Percentiles rank a stretch among this genome's conserved stretches.
Conservation (phyloP, 768 basidiomycete genomes). For the Lentinula edodes region DNA sequence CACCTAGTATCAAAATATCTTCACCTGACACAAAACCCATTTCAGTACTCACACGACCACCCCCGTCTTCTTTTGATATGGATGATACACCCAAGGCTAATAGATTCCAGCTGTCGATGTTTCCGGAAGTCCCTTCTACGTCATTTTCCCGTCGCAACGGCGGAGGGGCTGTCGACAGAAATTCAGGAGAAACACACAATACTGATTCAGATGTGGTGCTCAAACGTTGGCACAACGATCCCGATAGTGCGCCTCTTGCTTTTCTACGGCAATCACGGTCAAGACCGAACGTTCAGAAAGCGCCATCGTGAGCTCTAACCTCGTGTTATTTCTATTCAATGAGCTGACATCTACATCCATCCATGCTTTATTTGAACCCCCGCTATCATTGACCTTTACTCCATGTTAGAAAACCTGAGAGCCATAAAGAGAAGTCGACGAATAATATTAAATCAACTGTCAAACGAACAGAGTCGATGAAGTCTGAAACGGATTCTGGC, state of each 20-base stretch:
- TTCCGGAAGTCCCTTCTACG: neutral
- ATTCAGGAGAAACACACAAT: neutral
- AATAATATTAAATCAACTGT: neutral
- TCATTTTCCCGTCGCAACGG: neutral
- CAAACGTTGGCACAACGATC: neutral
- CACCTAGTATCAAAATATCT: neutral
- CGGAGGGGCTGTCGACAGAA: neutral
- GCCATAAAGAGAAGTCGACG: neutral
- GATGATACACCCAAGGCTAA: constrained; percentile 11
- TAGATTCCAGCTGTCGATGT: neutral
- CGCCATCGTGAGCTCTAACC: neutral
- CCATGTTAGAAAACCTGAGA: neutral
- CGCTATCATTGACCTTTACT: neutral
- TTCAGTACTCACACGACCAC: neutral
- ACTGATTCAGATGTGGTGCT: neutral
- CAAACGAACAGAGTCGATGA: neutral
- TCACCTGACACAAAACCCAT: neutral
- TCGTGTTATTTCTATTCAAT: too few relatives aligned
- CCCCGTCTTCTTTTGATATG: neutral
- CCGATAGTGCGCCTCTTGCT: neutral
- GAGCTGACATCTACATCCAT: too few relatives aligned
- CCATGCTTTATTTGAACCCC: too few relatives aligned
- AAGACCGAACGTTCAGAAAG: neutral
- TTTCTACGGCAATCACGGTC: neutral
- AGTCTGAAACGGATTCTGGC: neutral